Conservation (phyloP, 2,329 filamentous ascomycete species). For the Hymenoscyphus albidus region DNA sequence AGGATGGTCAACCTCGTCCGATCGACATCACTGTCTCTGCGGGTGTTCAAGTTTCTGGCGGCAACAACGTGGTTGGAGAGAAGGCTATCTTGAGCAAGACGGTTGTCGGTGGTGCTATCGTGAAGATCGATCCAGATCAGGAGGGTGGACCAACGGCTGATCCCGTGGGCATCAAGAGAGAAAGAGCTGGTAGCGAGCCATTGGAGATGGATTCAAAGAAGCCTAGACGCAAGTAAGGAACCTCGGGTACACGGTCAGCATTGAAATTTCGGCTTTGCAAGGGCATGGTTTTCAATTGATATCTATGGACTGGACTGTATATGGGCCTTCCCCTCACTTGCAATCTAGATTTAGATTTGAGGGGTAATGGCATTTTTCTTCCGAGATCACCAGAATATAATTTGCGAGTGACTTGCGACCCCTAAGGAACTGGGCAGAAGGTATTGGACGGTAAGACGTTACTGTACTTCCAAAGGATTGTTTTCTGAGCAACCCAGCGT, state of each 20-base stretch:
- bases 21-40: slow-evolving; percentile 44
- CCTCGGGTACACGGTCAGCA: background rate
- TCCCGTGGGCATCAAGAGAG: slow-evolving; percentile 10
- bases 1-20: slow-evolving; percentile 41
- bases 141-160: slow-evolving; percentile 10
- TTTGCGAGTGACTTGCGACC: background rate
- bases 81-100: slow-evolving; percentile 13
- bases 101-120: background rate
- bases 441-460: background rate
- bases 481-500: background rate
- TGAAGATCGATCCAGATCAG: slow-evolving; percentile 7
- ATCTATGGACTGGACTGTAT: background rate
- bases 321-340: background rate
- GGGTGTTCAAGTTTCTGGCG: slow-evolving; percentile 43
- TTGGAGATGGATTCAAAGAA: slow-evolving; percentile 17
- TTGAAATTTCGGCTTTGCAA: background rate
- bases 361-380: background rate
- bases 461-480: background rate
- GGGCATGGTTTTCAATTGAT: background rate
- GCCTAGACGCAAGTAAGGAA: slow-evolving; percentile 8
- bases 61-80: slow-evolving; percentile 43
- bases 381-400: background rate
- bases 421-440: background rate
- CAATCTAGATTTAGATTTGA: background rate
- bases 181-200: slow-evolving; percentile 12